These are phyloP conservation scores for Fusarium acutatum DNA, from an alignment of 2,329 filamentous ascomycete genomes.

Conservation along the genomic window DNA sequence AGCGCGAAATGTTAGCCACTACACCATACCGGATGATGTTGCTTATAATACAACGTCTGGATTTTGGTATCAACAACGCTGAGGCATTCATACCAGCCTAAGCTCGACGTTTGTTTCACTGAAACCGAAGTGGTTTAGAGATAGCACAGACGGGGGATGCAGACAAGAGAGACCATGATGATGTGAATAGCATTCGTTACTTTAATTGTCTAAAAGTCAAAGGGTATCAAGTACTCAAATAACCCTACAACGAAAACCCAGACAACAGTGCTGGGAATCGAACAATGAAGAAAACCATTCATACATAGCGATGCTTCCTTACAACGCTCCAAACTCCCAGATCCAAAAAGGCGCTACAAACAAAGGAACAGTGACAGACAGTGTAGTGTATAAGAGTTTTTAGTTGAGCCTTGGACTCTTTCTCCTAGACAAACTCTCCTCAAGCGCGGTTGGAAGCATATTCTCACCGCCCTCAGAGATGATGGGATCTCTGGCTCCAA, in stretches of 20 bases:
- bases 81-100: too few relatives aligned
- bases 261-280: constrained; percentile 14
- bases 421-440: constrained; percentile 57
- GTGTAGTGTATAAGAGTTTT: not conserved
- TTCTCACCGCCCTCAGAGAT: constrained; percentile 62
- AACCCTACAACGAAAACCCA: constrained; percentile 37
- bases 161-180: not conserved
- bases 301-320: constrained; percentile 1
- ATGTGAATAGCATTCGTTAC: constrained; percentile 25
- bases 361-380: not conserved
- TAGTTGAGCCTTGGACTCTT: constrained; percentile 63
- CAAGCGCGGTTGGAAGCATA: constrained; percentile 55
- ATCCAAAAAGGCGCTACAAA: constrained; percentile 1
- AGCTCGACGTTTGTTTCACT: not conserved
- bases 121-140: not conserved
- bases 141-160: too few relatives aligned
- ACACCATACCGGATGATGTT: constrained; percentile 42
- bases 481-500: constrained; percentile 30
- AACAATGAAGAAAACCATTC: constrained; percentile 11
- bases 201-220: constrained; percentile 37
- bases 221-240: constrained; percentile 49
- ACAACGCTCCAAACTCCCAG: constrained; percentile 29
- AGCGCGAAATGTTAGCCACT: constrained; percentile 48
- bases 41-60: fast-evolving
- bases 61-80: fast-evolving